These are phyloP conservation scores for Hypoxylon lienhwacheense DNA, from an alignment of 495 filamentous ascomycete species.

Conservation along the genomic window DNA sequence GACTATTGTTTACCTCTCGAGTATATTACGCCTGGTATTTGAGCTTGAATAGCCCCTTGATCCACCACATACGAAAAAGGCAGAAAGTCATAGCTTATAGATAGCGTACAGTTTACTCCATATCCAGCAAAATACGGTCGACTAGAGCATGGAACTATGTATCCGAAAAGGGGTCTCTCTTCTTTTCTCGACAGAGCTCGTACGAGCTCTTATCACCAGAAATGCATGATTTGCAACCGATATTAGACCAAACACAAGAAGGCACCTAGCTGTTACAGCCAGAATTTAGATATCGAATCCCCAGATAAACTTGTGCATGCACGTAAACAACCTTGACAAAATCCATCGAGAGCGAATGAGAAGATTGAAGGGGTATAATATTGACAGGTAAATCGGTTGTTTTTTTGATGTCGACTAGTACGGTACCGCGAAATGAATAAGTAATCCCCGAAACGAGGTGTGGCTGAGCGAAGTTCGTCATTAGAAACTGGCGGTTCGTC, in stretches of 20 bases:
- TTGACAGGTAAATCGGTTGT: background rate
- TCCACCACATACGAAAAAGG: too few species aligned
- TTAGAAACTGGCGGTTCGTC: background rate
- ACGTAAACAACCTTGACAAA: slow-evolving; percentile 17
- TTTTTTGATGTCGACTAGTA: background rate
- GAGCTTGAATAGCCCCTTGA: too few species aligned
- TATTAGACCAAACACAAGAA: slow-evolving; percentile 21
- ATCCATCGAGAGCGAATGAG: slow-evolving; percentile 23
- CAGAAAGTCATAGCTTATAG: too few species aligned
- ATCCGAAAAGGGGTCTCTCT: too few species aligned
- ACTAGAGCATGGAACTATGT: too few species aligned
- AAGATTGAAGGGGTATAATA: slow-evolving; percentile 5
- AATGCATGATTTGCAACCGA: slow-evolving; percentile 25
- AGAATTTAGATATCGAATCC: slow-evolving; percentile 15
- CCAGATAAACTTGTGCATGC: slow-evolving; percentile 27
- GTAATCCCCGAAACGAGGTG: background rate
- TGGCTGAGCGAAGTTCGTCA: background rate
- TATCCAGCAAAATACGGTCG: too few species aligned
- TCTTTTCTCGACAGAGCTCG: background rate
- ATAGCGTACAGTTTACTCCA: too few species aligned
- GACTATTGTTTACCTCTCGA: too few species aligned
- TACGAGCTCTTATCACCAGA: slow-evolving; percentile 32
- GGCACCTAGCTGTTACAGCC: slow-evolving; percentile 28
- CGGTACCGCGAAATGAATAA: background rate
- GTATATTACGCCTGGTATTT: too few species aligned